Conservation (phyloP, 2,329 filamentous ascomycete species). For the Xylogone sp. region DNA sequence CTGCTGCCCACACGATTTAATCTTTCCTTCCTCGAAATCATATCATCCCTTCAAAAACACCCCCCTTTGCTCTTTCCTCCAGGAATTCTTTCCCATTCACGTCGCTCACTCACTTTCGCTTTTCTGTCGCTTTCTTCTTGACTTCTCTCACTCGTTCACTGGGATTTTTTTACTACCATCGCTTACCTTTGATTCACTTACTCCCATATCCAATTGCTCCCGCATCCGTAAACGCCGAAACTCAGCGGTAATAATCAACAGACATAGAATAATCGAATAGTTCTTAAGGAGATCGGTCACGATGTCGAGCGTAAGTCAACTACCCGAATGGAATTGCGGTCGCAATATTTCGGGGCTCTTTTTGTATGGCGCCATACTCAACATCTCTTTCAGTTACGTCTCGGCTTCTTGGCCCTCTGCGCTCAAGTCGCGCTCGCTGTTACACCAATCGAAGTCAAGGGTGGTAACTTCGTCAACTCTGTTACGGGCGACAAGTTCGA, state of each 20-base stretch:
- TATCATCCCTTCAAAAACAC: neutral
- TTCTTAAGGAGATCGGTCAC: neutral
- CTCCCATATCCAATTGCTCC: neutral
- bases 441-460: slow-evolving; percentile 51
- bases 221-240: neutral
- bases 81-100: neutral
- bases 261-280: neutral
- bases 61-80: neutral
- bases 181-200: neutral
- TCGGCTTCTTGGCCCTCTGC: slow-evolving; percentile 21
- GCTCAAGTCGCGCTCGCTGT: slow-evolving; percentile 48
- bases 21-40: neutral
- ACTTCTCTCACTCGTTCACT: neutral
- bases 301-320: neutral
- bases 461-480: slow-evolving; percentile 57
- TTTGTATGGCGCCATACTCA: no score
- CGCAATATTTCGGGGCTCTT: no score
- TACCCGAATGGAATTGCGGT: no score
- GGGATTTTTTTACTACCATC: neutral
- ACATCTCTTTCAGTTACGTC: neutral
- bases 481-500: slow-evolving; percentile 58
- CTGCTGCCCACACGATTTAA: neutral
- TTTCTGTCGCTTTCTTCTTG: neutral
- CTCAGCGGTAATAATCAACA: neutral
- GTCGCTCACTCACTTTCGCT: neutral